Conservation (phyloP, 139 green algal genomes). For the Ulvella scutata region DNA sequence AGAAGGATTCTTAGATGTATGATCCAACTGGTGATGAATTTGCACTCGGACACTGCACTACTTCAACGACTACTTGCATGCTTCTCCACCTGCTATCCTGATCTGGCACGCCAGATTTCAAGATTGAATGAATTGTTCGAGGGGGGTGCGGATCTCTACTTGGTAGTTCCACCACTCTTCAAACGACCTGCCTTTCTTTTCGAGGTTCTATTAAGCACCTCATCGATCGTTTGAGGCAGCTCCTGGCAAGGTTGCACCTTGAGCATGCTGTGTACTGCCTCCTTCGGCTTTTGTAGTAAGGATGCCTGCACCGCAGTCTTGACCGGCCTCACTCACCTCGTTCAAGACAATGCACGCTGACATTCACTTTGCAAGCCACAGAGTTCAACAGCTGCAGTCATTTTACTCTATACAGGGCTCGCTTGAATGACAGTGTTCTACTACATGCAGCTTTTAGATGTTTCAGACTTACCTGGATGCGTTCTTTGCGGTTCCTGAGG, state of each 20-base stretch:
- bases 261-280: background rate
- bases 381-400: too few relatives aligned
- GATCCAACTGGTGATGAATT: slow-evolving; percentile 15
- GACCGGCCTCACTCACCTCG: too few relatives aligned
- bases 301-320: too few relatives aligned
- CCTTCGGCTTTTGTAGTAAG: background rate
- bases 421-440: too few relatives aligned
- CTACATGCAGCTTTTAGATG: too few relatives aligned
- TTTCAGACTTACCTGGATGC: background rate
- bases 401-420: too few relatives aligned
- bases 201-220: background rate
- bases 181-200: background rate
- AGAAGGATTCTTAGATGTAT: too few relatives aligned
- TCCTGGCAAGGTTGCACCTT: background rate
- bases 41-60: background rate
- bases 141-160: slow-evolving; percentile 18
- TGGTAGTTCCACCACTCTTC: slow-evolving; percentile 22
- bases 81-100: background rate
- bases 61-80: background rate
- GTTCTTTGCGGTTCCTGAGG: background rate
- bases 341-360: too few relatives aligned
- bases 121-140: background rate
- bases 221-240: background rate
- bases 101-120: background rate
- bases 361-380: too few relatives aligned